phyloP scores from a whole-genome alignment of 345 rosid species.

The Erucastrum elatum region DNA sequence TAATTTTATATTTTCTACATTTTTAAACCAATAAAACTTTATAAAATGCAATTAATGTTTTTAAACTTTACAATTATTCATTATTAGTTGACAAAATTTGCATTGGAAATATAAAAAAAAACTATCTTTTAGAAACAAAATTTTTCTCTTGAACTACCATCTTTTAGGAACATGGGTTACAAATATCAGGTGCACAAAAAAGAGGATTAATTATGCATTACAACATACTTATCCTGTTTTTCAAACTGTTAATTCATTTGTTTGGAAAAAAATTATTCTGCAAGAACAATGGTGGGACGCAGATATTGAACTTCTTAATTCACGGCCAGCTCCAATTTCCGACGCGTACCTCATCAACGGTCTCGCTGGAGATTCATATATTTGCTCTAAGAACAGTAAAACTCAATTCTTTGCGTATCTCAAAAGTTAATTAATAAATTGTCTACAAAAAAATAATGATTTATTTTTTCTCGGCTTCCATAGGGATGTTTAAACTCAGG shows the following conservation, averaged over 20 bases:
- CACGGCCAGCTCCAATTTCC: conserved; percentile 27
- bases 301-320: conserved; percentile 9
- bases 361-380: conserved; percentile 25
- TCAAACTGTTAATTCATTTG: not conserved
- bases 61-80: too few species aligned
- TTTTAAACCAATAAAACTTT: too few species aligned
- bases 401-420: not conserved
- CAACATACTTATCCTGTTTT: not conserved
- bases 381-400: conserved; percentile 32
- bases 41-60: too few species aligned
- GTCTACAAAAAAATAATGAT: not conserved
- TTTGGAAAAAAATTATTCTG: not conserved
- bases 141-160: too few species aligned
- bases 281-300: conserved; percentile 38
- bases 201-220: not conserved
- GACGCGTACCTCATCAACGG: conserved; percentile 34
- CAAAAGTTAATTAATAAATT: not conserved
- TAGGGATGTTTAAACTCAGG: conserved; percentile 54
- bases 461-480: not conserved
- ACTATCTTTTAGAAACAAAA: too few species aligned
- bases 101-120: too few species aligned
- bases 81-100: too few species aligned
- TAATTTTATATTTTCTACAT: too few species aligned
- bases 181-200: not conserved
- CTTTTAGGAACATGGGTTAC: too few species aligned